Evolutionary conservation across 345 rosid genomes (phyloP).

Genomic region (Salix suchowensis): DNA sequence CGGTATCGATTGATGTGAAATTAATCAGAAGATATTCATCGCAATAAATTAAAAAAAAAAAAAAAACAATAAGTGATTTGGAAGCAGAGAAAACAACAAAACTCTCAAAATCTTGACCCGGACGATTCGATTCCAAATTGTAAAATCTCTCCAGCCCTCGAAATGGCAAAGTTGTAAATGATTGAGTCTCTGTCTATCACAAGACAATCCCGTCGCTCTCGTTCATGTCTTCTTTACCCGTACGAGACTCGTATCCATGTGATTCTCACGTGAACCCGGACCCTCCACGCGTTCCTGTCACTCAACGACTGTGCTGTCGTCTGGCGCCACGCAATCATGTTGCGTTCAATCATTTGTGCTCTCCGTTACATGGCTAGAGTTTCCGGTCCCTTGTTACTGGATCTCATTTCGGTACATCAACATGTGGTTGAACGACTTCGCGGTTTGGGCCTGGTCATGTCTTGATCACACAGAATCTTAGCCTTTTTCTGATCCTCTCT

Average conservation of each 20-base stretch:
- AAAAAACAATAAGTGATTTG: too few species aligned
- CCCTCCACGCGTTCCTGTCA: background rate
- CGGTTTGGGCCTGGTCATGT: constrained; percentile 9
- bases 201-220: background rate
- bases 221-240: background rate
- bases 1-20: too few species aligned
- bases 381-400: background rate
- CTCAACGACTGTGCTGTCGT: constrained; percentile 1
- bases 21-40: too few species aligned
- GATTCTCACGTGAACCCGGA: constrained; percentile 44
- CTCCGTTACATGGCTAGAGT: background rate
- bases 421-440: constrained; percentile 18
- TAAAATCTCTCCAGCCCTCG: background rate
- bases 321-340: background rate
- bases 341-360: constrained; percentile 10
- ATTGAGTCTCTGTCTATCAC: background rate
- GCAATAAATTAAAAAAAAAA: too few species aligned
- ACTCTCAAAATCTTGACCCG: too few species aligned
- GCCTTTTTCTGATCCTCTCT: background rate
- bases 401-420: background rate
- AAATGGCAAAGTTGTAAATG: background rate
- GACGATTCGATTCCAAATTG: background rate
- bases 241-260: constrained; percentile 29
- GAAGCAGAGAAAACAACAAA: background rate
- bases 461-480: background rate